Evolutionary conservation across 2,329 filamentous ascomycete genomes (phyloP), one percentile per base, ranked within the genome.

Genomic region (Epichloe baconii): DNA sequence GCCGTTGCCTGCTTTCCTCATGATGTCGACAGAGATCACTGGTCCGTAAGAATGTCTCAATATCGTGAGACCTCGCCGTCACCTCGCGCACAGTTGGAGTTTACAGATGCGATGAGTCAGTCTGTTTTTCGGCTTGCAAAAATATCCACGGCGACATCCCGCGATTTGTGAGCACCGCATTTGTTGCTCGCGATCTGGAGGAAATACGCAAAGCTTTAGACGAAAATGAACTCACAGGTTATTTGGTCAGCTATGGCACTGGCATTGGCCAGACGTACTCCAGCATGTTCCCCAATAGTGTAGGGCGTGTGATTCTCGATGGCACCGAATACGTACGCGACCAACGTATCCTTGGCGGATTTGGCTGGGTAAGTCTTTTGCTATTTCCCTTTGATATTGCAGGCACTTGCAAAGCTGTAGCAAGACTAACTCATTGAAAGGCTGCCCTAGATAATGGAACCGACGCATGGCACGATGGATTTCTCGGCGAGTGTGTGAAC

Each of bases 201-300:
- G 64, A 72, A 59, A 75, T 76, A 43, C 68, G 74, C 14, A 67
- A 65, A 21, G 68, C 69, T 0, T 61, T 76, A 0, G 67, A 60
- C 5, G 73, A 76, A 55, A 68, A 71, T 3, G 68, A 74, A 49
- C 52, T 76, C 53, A 75, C 72, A 2, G 72, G 69, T 0, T 75
- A 75, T 48, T 62, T 77, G 15, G 70, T 75, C 35, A 74, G 71
- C 53, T 77, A 77, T 52, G 75, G 75, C 17, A 77, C 74, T 0
- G 72, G 70, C 3, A 76, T 77, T 44, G 75, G 72, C 0, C 73
- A 77, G 59, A 75, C 71, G 0, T 77, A 73, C 49, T 73, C 71
- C 26, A 69, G 67, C 52, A 71, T 77, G 69, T 77, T 76, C 41
- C 74, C 74, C 1, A 56, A 67, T 19, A 69, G 68, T 43, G 72